Evolutionary conservation across 73 alveolate species (phyloP), one percentile per base, ranked within the genome.

Genomic region (Paraurostyla sp.): DNA sequence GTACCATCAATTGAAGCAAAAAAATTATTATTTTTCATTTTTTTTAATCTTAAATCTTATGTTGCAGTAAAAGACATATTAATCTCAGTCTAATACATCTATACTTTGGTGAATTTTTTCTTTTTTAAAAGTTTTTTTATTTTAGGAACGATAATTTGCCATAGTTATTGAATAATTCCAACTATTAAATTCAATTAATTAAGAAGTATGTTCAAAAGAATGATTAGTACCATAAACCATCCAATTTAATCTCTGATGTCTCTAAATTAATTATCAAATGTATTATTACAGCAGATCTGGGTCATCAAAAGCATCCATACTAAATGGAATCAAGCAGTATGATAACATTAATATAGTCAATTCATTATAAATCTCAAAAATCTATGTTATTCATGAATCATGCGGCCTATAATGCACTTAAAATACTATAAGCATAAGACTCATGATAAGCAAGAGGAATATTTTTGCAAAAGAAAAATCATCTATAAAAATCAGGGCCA

Each of bases 301-400:
- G n/a, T n/a, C n/a, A n/a, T n/a, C 11, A 35, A 65, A 65, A 18
- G 9, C 35, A 23, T 65, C 58, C 6, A 18, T 6, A 13, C 60
- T 9, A 58, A 6, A 65, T 3, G 82, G 82, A 16, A 65, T 6
- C 13, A 65, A 58, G 32, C 33, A 65, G 25, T 65, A 65, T 38
- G 82, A 65, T 13, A 65, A 33, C 30, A 65, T 38, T 36, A 65
- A 40, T 7, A 65, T 65, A 3, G 82, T 65, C 32, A 30, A 16
- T 65, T 65, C 82, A 38, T 65, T 65, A 22, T 65, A 65, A 1
- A 65, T 40, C 58, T 65, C 82, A 65, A 65, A 38, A 65, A 65
- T 11, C 42, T 22, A 22, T 13, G 9, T 11, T 6, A 16, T 38
- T 22, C 41, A 38, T 0, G 82, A 36, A 38, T 65, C 82, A 32